Base-by-base conservation (phyloP, 805 yeast genomes). In the Saccharomycopsis guyanensis region DNA sequence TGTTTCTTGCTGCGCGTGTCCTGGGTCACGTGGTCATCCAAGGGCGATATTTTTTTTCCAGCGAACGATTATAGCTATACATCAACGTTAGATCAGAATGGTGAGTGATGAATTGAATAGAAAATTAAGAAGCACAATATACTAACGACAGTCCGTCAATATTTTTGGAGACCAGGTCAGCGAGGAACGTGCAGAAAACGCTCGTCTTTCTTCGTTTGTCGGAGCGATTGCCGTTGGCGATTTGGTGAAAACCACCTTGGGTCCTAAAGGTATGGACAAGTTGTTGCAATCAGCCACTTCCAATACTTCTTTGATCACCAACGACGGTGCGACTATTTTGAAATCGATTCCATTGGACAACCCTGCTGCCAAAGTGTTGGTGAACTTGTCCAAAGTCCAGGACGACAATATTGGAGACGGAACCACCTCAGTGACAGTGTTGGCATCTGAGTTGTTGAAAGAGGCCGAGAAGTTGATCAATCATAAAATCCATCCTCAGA, bases 191-290 rank as follows among this genome's bases (percentile, higher is more conserved):
- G 98, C 93, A 38, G 98, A 93, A 66, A 89, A 91, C 66, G 98
- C 98, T 45, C 88, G 98, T 71, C 72, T 91, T 70, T 86, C 96
- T 4, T 87, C 98, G 2, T 93, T 93, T 65, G 95, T 93, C 8
- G 98, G 98, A 41, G 98, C 98, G 55, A 91, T 93, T 61, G 99
- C 98, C 35, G 98, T 93, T 31, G 99, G 98, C 43, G 98, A 93
- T 65, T 73, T 93, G 51, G 98, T 93, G 53, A 86, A 83, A 61
- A 85, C 97, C 1, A 87, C 96, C 0, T 70, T 93, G 53, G 99
- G 99, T 7, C 99, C 99, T 43, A 78, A 98, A 61, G 99, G 98
- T n/a, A 70, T 94, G 58, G 99, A 93, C 66, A 93, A 93, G 70
- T 93, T 93, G 58, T 73, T 93, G 55, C 86, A 93, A 54, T 79